Evolutionary conservation across 495 filamentous ascomycete genomes (phyloP).

Genomic region (Neurospora sp.): DNA sequence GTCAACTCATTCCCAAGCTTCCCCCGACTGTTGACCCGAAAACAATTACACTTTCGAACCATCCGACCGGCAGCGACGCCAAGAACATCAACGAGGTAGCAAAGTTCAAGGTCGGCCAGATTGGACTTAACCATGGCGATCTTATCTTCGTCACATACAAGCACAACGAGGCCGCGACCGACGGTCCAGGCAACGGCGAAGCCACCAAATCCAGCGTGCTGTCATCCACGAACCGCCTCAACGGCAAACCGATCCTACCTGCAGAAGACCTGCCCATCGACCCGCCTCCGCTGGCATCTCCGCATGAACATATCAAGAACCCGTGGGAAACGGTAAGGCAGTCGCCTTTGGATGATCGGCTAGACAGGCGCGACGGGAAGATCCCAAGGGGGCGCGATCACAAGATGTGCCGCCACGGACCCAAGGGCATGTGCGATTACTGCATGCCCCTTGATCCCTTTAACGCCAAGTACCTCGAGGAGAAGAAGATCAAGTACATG

Average conservation of each 20-base stretch:
- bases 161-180: constrained; percentile 27
- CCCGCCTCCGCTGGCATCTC: constrained; percentile 44
- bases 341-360: constrained; percentile 68
- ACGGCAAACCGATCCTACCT: constrained; percentile 65
- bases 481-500: constrained; percentile 97
- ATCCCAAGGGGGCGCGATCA: constrained; percentile 64
- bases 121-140: constrained; percentile 83
- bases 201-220: constrained; percentile 28
- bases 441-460: constrained; percentile 98
- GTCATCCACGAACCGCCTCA: constrained; percentile 52
- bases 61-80: constrained; percentile 62
- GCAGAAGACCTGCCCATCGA: constrained; percentile 56
- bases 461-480: constrained; percentile 70
- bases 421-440: constrained; percentile 98
- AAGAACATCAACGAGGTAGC: constrained; percentile 57
- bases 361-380: constrained; percentile 90
- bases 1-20: constrained; percentile 37
- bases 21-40: constrained; percentile 55
- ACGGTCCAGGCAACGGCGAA: constrained; percentile 24
- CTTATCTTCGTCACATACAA: constrained; percentile 77
- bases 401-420: constrained; percentile 91
- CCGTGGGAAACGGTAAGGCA: constrained; percentile 90
- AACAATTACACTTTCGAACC: constrained; percentile 71
- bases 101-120: constrained; percentile 54
- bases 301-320: constrained; percentile 61